A percentile compares a stretch with the other conserved stretches of the same genome.
These are phyloP conservation scores for Venturiaceae sp. DNA, from an alignment of 2,329 filamentous ascomycete genomes.

Conservation along the genomic window DNA sequence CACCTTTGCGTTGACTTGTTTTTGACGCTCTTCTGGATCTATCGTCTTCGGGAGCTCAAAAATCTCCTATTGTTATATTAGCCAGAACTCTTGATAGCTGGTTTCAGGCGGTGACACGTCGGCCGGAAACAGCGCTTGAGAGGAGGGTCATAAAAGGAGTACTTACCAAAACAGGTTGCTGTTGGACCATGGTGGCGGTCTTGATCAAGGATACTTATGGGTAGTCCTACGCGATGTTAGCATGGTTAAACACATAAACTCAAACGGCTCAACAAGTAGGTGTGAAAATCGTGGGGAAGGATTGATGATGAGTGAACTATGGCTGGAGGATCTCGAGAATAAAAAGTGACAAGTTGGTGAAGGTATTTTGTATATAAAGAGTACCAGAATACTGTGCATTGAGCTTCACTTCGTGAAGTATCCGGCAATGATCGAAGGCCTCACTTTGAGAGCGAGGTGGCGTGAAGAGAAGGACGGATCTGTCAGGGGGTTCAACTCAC, in stretches of 20 bases:
- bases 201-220: too few relatives aligned
- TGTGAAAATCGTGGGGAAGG: background rate
- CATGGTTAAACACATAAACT: background rate
- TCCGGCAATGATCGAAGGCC: background rate
- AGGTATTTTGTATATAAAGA: background rate
- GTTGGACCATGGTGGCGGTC: background rate
- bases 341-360: background rate
- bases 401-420: background rate
- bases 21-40: background rate
- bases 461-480: background rate
- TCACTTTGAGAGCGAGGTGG: background rate
- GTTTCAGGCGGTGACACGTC: background rate
- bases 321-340: background rate
- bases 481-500: background rate
- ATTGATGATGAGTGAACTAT: background rate
- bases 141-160: background rate
- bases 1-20: background rate
- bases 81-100: background rate
- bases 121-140: background rate
- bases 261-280: background rate
- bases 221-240: background rate
- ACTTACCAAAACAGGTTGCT: background rate
- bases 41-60: background rate
- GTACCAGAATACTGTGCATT: background rate
- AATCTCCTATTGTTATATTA: background rate